Evolutionary conservation across 2,329 filamentous ascomycete species (phyloP).

Genomic region (Fusarium fujikuroi): DNA sequence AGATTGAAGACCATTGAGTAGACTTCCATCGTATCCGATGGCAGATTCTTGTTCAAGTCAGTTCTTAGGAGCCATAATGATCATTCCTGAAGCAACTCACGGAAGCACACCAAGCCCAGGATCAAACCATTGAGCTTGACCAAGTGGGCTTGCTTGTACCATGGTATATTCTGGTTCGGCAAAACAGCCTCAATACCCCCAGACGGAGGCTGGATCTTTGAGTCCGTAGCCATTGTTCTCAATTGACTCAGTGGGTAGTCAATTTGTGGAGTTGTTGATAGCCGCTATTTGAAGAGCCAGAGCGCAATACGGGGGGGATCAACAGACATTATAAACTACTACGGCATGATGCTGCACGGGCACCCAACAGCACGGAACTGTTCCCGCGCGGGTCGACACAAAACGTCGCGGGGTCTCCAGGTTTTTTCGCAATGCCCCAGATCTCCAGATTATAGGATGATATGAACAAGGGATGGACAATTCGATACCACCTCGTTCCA

Average conservation of each 20-base stretch:
- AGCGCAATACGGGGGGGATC: background rate
- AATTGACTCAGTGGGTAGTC: background rate
- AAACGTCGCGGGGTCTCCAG: conserved; percentile 21
- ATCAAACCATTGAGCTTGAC: conserved; percentile 11
- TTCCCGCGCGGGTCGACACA: background rate
- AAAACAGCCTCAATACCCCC: background rate
- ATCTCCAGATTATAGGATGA: conserved; percentile 8
- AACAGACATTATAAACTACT: background rate
- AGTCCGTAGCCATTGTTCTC: background rate
- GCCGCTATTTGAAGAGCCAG: background rate
- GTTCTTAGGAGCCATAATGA: background rate
- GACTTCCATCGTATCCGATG: conserved; percentile 15
- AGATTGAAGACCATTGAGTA: conserved; percentile 12
- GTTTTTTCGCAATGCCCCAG: background rate
- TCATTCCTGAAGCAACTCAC: background rate
- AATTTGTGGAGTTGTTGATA: background rate
- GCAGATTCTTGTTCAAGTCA: conserved; percentile 1
- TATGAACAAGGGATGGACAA: background rate
- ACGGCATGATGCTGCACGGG: background rate
- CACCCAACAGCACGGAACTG: background rate
- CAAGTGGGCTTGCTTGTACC: conserved; percentile 14
- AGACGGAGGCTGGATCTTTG: background rate
- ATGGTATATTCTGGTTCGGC: conserved; percentile 4
- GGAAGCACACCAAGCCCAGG: conserved; percentile 14
- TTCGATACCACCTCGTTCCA: conserved; percentile 2